Evolutionary conservation across 805 yeast genomes (phyloP).

Genomic region (Kodamaea lidongshanica): DNA sequence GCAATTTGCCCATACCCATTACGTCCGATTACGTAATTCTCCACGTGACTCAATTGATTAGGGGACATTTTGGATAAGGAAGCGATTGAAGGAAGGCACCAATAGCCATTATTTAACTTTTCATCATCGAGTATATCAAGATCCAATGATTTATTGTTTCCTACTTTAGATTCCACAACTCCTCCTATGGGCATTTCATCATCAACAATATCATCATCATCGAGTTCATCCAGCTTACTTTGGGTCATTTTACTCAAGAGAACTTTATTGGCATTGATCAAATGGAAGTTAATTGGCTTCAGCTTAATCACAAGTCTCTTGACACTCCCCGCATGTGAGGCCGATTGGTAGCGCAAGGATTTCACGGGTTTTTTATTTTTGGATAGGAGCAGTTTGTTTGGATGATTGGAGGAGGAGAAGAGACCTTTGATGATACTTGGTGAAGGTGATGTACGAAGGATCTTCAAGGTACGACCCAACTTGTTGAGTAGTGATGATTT

Average conservation of each 20-base stretch:
- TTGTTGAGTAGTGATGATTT: slow-evolving; percentile 25
- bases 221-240: slow-evolving; percentile 13
- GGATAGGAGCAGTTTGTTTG: slow-evolving; percentile 3
- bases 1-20: slow-evolving; percentile 62
- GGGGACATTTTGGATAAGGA: slow-evolving; percentile 40
- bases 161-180: slow-evolving; percentile 12
- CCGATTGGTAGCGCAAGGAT: slow-evolving; percentile 7
- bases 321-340: slow-evolving; percentile 20
- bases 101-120: slow-evolving; percentile 41
- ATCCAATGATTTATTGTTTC: neutral
- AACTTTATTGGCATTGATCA: slow-evolving; percentile 38
- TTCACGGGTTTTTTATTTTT: slow-evolving; percentile 2
- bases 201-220: slow-evolving; percentile 23
- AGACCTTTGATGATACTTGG: slow-evolving; percentile 22
- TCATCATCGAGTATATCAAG: slow-evolving; percentile 6
- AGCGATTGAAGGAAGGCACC: slow-evolving; percentile 64
- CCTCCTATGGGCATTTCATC: slow-evolving; percentile 13
- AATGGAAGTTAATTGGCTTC: slow-evolving; percentile 35
- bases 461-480: slow-evolving; percentile 30
- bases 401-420: slow-evolving; percentile 19
- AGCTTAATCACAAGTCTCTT: slow-evolving; percentile 34
- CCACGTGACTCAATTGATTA: slow-evolving; percentile 47
- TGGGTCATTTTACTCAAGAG: slow-evolving; percentile 26
- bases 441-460: slow-evolving; percentile 22
- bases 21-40: slow-evolving; percentile 65